These are phyloP conservation scores for Hordeum marinum DNA, from an alignment of 176 grass and related monocot genomes.

Conservation along the genomic window DNA sequence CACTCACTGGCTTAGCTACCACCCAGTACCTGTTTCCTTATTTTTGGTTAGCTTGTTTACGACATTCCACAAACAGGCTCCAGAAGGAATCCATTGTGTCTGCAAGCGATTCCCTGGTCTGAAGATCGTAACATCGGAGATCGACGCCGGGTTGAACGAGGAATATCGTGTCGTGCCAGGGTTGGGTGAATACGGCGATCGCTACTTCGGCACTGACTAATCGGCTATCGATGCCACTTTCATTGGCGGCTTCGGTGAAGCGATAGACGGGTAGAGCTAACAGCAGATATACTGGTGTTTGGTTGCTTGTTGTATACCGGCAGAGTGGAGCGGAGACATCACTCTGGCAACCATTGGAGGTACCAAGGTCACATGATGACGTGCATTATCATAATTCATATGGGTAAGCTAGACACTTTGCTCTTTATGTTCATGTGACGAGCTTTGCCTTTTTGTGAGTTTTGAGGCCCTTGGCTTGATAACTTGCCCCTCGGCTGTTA, in stretches of 20 bases:
- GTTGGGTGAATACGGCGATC: slow-evolving; percentile 86
- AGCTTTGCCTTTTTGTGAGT: background rate
- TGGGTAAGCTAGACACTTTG: background rate
- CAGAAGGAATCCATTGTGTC: slow-evolving; percentile 74
- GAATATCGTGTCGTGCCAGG: slow-evolving; percentile 81
- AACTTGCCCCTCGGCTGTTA: background rate
- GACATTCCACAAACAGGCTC: slow-evolving; percentile 48
- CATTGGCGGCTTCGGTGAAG: background rate
- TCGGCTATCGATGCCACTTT: background rate
- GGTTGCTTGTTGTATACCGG: slow-evolving; percentile 22
- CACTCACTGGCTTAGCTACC: background rate
- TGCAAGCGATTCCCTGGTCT: slow-evolving; percentile 79
- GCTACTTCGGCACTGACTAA: slow-evolving; percentile 86
- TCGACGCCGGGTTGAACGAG: slow-evolving; percentile 69
- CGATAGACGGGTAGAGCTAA: slow-evolving; percentile 15
- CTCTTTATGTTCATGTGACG: background rate
- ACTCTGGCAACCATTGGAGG: background rate
- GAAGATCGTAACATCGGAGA: slow-evolving; percentile 89
- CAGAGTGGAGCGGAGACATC: slow-evolving; percentile 1
- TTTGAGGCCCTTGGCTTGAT: background rate
- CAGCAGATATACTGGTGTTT: slow-evolving; percentile 37
- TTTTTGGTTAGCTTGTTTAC: slow-evolving; percentile 5
- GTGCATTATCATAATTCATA: background rate
- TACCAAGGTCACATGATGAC: background rate
- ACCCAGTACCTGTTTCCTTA: background rate